Base-by-base conservation (phyloP, 108 stramenopile genomes). In the Nitzschia sp. region DNA sequence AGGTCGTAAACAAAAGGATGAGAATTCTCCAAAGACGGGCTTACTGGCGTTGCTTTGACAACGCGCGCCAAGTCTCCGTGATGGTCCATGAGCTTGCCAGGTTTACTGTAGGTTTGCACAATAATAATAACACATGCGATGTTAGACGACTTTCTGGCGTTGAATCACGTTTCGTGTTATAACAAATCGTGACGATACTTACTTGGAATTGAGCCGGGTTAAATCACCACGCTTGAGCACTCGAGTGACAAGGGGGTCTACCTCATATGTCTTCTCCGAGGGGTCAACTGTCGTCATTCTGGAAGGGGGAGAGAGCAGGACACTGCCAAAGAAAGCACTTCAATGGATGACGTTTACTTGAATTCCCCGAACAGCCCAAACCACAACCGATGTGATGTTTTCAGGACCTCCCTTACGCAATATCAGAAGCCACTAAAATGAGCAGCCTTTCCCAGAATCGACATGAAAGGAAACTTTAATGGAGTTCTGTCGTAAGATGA, bases 1-100 rank as follows among this genome's bases (percentile, higher is more conserved):
- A 77, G 5, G 46, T 77, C 76, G 25, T 77, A 77, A 2, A 77
- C 31, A 66, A 70, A 77, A n/a, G 69, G 63, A 29, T 77, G 76
- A 21, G 42, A 54, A 17, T 46, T 38, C 1, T 54, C 55, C 36
- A 62, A 46, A 24, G 61, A 45, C 1, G 61, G 61, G n/a, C 61
- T 42, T 1, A 62, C 66, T 19, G 59, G 60, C 54, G 34, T 62
- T 5, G 67, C 47, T 25, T 66, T 45, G 5, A 55, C 56, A 38
- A 75, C 58, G 6, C 74, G 66, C 23, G 46, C 66, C 28, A 75
- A 49, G 51, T 75, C 65, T 29, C 74, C 74, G 38, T 36, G 24
- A 27, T 65, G 67, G 38, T 75, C 65, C 19, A 31, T 68, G 0
- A 75, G 67, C 45, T 70, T 70, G 19, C 31, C 60, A 17, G 59